Conservation (phyloP, 1,284 basidiomycete species). For the Heterobasidion occidentale region DNA sequence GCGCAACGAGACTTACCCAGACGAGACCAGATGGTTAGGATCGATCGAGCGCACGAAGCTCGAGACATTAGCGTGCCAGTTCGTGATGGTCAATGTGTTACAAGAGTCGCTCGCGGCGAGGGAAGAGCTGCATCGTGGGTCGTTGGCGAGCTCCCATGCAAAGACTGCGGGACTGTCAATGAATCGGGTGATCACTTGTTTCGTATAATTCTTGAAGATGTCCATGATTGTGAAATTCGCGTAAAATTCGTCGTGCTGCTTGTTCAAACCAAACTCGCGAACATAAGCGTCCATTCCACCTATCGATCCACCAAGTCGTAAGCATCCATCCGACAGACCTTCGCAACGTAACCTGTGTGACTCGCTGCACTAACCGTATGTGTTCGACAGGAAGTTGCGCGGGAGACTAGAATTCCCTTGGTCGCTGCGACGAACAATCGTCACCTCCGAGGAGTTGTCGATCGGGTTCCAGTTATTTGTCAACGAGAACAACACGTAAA, state of each 20-base stretch:
- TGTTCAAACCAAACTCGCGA: conserved; percentile 9
- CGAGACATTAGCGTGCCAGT: conserved; percentile 45
- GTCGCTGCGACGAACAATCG: conserved; percentile 12
- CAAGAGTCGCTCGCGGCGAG: conserved; percentile 34
- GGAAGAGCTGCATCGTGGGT: conserved; percentile 48
- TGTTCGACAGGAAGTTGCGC: conserved; percentile 13
- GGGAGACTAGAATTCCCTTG: conserved; percentile 1
- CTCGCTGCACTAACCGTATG: conserved; percentile 4
- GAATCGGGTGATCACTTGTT: conserved; percentile 16
- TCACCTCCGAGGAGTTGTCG: neutral
- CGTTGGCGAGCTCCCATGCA: conserved; percentile 23
- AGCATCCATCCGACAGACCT: neutral
- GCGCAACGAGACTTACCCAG: conserved; percentile 35
- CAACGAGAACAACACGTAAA: conserved; percentile 21
- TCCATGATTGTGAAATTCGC: conserved; percentile 5
- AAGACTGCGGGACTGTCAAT: conserved; percentile 13
- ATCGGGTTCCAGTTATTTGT: conserved; percentile 28
- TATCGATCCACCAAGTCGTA: neutral
- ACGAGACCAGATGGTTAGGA: conserved; percentile 55
- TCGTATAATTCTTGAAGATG: conserved; percentile 16
- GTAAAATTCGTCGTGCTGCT: conserved; percentile 13
- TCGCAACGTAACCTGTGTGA: neutral
- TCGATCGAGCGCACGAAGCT: conserved; percentile 39
- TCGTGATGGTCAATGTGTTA: conserved; percentile 41
- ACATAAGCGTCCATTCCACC: conserved; percentile 14